phyloP scores from a whole-genome alignment of 148 eudicot species.

The Polygonum aviculare region DNA sequence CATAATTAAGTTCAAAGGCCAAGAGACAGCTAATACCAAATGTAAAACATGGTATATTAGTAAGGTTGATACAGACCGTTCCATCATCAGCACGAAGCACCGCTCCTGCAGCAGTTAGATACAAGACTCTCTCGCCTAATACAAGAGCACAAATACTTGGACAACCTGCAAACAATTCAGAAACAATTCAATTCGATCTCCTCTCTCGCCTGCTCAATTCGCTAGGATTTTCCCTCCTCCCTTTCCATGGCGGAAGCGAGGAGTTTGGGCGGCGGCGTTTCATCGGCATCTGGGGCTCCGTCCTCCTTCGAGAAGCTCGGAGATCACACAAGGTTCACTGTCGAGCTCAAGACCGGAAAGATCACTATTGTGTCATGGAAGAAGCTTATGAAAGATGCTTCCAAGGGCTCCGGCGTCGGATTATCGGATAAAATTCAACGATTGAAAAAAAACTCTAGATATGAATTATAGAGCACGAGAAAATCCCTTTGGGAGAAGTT shows the following conservation, averaged over 20 bases:
- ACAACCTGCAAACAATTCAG: too few relatives aligned
- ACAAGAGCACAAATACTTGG: background rate
- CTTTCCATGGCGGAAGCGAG: slow-evolving; percentile 27
- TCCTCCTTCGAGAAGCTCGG: slow-evolving; percentile 44
- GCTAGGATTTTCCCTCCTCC: slow-evolving; percentile 20
- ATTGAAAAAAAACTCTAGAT: too few relatives aligned
- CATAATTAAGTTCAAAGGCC: background rate
- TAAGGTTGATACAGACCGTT: slow-evolving; percentile 27
- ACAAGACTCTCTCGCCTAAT: slow-evolving; percentile 63
- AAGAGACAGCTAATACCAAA: background rate
- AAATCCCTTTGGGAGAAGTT: too few relatives aligned
- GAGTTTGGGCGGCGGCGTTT: slow-evolving; percentile 22
- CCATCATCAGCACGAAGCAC: slow-evolving; percentile 66
- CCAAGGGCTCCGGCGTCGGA: slow-evolving; percentile 18
- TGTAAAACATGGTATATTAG: background rate
- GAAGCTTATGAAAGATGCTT: slow-evolving; percentile 72
- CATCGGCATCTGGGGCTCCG: slow-evolving; percentile 24
- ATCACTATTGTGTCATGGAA: slow-evolving; percentile 97
- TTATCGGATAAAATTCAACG: too few relatives aligned
- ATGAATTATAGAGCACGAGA: too few relatives aligned
- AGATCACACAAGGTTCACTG: slow-evolving; percentile 63
- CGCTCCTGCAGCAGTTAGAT: slow-evolving; percentile 87
- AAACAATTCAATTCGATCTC: too few relatives aligned
- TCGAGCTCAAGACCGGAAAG: slow-evolving; percentile 74
- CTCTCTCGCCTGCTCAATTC: slow-evolving; percentile 1